Evolutionary conservation across 768 basidiomycete species (phyloP).

Genomic region (Kwoniella botswanensis): DNA sequence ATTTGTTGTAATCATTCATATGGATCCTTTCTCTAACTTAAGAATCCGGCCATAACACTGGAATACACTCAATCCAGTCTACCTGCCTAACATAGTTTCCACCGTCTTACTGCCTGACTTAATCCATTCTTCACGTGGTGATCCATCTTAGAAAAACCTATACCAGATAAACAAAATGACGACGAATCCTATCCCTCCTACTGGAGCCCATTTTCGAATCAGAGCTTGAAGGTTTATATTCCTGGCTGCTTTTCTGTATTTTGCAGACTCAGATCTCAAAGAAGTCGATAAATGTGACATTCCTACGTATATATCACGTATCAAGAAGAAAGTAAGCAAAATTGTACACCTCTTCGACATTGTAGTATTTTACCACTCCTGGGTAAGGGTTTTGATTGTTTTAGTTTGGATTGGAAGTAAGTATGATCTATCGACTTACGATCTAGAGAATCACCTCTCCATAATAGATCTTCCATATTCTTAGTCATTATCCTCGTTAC

Average conservation of each 20-base stretch:
- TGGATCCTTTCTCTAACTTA: too few species aligned
- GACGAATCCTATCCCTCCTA: constrained; percentile 72
- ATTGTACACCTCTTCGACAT: too few species aligned
- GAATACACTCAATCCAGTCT: too few species aligned
- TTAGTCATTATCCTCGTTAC: constrained; percentile 99
- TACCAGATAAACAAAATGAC: constrained; percentile 72
- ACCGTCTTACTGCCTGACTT: not conserved
- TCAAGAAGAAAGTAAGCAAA: too few species aligned
- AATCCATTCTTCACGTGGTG: not conserved
- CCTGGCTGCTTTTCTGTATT: constrained; percentile 91
- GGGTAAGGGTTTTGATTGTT: too few species aligned
- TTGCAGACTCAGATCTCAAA: constrained; percentile 92
- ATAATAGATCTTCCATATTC: constrained; percentile 98
- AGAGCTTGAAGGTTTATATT: constrained; percentile 94
- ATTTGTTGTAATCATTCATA: too few species aligned
- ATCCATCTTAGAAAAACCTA: constrained; percentile 58
- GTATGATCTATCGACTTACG: constrained; percentile 63
- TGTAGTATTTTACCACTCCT: too few species aligned
- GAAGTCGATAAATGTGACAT: constrained; percentile 98
- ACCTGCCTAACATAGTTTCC: too few species aligned
- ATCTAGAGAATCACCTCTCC: constrained; percentile 97
- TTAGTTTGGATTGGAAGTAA: too few species aligned
- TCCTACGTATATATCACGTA: constrained; percentile 61
- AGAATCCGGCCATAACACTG: too few species aligned
- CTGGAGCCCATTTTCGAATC: constrained; percentile 92